phyloP scores from a whole-genome alignment of 2,329 filamentous ascomycete genomes.

The Monilinia fructigena region DNA sequence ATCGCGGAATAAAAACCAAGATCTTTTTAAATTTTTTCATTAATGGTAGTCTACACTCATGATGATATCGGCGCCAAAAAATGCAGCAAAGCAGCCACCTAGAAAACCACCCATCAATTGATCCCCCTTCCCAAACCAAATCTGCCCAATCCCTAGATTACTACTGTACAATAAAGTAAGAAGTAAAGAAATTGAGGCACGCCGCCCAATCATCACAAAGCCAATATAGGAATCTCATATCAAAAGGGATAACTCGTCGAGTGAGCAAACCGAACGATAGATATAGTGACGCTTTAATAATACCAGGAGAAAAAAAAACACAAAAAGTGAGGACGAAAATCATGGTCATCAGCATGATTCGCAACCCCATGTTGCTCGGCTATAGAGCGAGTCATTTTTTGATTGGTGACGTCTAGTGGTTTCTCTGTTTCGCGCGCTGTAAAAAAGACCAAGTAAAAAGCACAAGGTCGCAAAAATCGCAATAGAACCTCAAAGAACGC shows the following conservation, averaged over 20 bases:
- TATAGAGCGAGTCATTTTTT: background rate
- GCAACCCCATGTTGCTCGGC: background rate
- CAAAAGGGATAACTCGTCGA: background rate
- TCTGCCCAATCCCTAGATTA: slow-evolving; percentile 7
- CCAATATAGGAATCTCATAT: background rate
- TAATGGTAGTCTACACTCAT: slow-evolving; percentile 16
- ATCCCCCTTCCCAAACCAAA: slow-evolving; percentile 3
- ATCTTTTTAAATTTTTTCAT: background rate
- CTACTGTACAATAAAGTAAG: slow-evolving; percentile 15
- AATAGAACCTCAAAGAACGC: slow-evolving; percentile 14
- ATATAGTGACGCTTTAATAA: background rate
- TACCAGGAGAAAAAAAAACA: background rate
- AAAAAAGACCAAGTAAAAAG: slow-evolving; percentile 5
- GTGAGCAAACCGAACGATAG: background rate
- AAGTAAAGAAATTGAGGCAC: background rate
- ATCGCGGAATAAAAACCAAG: background rate
- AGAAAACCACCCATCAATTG: slow-evolving; percentile 14
- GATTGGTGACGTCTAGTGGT: slow-evolving; percentile 8
- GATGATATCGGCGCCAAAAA: slow-evolving; percentile 3
- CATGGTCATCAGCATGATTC: slow-evolving; percentile 9
- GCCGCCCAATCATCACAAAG: background rate
- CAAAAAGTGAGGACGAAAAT: background rate
- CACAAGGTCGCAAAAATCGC: background rate
- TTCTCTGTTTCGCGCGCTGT: background rate
- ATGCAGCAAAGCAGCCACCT: slow-evolving; percentile 14